A percentile compares a stretch with the other conserved stretches of the same genome.
Evolutionary conservation across 257 asterid genomes (phyloP).

Genomic region (Handroanthus guayacan): DNA sequence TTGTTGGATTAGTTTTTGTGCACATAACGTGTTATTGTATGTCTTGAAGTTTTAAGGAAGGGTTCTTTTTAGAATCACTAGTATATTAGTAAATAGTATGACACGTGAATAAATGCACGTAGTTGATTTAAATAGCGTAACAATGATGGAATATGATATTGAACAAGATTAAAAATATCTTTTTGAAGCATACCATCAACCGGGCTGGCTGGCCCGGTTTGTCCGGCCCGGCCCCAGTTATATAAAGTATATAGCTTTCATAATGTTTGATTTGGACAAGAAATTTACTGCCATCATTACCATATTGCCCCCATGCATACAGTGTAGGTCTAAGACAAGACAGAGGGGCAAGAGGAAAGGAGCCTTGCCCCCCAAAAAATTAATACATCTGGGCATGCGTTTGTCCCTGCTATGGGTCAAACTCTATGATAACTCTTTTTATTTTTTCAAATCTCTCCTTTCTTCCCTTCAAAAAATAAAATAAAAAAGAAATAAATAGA

Average conservation of each 20-base stretch:
- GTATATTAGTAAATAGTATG: too few relatives aligned
- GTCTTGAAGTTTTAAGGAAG: too few relatives aligned
- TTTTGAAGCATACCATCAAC: too few relatives aligned
- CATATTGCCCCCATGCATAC: conserved; percentile 15
- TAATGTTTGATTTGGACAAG: background rate
- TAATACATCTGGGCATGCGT: conserved; percentile 21
- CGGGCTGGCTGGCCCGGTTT: too few relatives aligned
- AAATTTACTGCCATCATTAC: background rate
- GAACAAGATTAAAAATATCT: too few relatives aligned
- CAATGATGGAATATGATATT: too few relatives aligned
- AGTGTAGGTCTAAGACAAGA: conserved; percentile 31
- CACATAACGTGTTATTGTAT: too few relatives aligned
- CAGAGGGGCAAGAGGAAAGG: conserved; percentile 23
- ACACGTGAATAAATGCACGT: too few relatives aligned
- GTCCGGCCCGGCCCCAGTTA: too few relatives aligned
- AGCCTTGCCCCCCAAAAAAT: conserved; percentile 21
- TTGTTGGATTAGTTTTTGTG: too few relatives aligned
- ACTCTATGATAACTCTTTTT: conserved; percentile 1
- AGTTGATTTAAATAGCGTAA: too few relatives aligned
- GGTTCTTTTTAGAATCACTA: too few relatives aligned
- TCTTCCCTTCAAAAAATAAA: background rate
- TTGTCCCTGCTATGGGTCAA: background rate
- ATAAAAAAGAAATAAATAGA: background rate
- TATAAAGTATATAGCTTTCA: background rate
- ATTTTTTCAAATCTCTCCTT: background rate